These are phyloP conservation scores for Rubia yunnanensis DNA, from an alignment of 257 asterid genomes.

Conservation along the genomic window DNA sequence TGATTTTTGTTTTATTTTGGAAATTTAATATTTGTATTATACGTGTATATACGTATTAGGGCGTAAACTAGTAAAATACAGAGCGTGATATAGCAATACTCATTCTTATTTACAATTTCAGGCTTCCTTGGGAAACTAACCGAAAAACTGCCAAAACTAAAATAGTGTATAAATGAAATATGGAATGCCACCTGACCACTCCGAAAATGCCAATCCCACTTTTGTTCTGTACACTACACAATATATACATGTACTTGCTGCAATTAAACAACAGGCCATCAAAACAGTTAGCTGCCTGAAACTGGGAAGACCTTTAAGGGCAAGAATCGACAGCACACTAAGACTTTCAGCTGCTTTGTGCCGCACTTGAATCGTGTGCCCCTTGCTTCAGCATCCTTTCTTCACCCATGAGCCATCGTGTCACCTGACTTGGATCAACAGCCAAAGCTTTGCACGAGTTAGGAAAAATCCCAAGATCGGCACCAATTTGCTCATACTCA, in stretches of 20 bases:
- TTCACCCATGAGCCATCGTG: slow-evolving; percentile 90
- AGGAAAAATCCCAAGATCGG: slow-evolving; percentile 82
- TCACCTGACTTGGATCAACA: slow-evolving; percentile 80
- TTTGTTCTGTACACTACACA: background rate
- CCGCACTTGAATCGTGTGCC: slow-evolving; percentile 16
- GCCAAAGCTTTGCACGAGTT: slow-evolving; percentile 66
- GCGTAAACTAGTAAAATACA: no score
- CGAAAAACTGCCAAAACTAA: no score
- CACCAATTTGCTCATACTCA: slow-evolving; percentile 39
- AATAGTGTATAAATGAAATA: no score
- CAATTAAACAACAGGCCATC: slow-evolving; percentile 3
- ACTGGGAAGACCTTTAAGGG: background rate
- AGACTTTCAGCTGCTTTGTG: background rate
- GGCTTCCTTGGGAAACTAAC: no score
- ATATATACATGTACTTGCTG: background rate
- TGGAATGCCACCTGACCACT: background rate
- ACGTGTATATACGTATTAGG: no score
- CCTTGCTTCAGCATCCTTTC: slow-evolving; percentile 29
- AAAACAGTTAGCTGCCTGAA: background rate
- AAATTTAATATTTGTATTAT: no score
- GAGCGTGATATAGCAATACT: no score
- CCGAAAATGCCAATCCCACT: background rate
- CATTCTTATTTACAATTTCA: no score
- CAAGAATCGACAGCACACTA: background rate
- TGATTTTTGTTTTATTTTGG: no score